Evolutionary conservation across 2,329 filamentous ascomycete genomes (phyloP).

Genomic region (Acrocalymma vagum): DNA sequence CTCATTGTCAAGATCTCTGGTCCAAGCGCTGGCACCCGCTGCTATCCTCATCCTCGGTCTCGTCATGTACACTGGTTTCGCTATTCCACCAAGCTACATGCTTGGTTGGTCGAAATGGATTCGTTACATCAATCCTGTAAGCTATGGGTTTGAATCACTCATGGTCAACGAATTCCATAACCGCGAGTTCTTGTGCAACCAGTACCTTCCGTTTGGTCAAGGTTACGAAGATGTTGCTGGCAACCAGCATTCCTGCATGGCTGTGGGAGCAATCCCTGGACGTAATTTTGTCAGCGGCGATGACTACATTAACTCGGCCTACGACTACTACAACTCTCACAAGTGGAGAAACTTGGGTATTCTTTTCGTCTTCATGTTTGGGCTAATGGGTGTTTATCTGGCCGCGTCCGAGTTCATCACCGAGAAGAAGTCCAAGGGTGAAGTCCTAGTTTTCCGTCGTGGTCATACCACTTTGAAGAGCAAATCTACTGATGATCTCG

Average conservation of each 20-base stretch:
- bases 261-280: constrained; percentile 53
- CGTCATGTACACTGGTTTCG: constrained; percentile 74
- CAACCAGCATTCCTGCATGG: constrained; percentile 48
- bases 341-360: constrained; percentile 60
- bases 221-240: constrained; percentile 47
- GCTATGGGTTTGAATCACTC: constrained; percentile 81
- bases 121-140: constrained; percentile 80
- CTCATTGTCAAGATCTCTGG: constrained; percentile 74
- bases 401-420: constrained; percentile 56
- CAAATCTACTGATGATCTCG: constrained; percentile 51
- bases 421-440: constrained; percentile 61
- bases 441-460: constrained; percentile 59
- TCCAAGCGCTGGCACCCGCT: constrained; percentile 65
- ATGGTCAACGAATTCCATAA: constrained; percentile 84
- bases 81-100: constrained; percentile 69
- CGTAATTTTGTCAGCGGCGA: constrained; percentile 48
- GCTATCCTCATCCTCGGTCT: constrained; percentile 70
- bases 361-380: constrained; percentile 54
- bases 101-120: constrained; percentile 84
- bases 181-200: constrained; percentile 64
- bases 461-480: constrained; percentile 61
- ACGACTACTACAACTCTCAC: constrained; percentile 44
- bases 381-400: constrained; percentile 53
- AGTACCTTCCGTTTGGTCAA: constrained; percentile 53
- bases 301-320: constrained; percentile 45